Percentiles rank a stretch among this genome's conserved stretches.
Conservation (phyloP, 78 protist genomes). For the Speleostelium caveatum region DNA sequence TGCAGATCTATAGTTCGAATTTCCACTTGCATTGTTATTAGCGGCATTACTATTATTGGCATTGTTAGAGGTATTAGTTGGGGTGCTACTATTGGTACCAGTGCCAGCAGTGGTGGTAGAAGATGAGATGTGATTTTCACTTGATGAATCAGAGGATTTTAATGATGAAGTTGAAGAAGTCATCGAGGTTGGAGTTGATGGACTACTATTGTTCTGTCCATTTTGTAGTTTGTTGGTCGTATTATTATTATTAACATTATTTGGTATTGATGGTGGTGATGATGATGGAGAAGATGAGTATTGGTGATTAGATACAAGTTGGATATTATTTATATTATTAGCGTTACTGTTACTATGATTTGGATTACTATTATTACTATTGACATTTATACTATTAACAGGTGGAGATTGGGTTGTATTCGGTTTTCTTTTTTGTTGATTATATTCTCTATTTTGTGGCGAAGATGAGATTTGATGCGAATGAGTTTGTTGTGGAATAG, state of each 20-base stretch:
- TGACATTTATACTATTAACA: not conserved
- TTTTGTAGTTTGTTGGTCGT: not conserved
- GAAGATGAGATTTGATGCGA: not conserved
- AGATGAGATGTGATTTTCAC: not conserved
- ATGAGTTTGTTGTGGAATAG: not conserved
- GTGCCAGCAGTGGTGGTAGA: not conserved
- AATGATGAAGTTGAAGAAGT: not conserved
- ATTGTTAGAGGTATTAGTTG: not conserved
- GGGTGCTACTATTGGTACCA: not conserved
- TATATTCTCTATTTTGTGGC: not conserved
- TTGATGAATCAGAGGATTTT: too few species aligned
- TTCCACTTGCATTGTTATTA: not conserved
- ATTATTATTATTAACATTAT: too few species aligned
- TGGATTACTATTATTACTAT: not conserved
- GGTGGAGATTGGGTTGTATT: not conserved
- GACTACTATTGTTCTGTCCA: not conserved
- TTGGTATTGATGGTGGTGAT: constrained; percentile 3
- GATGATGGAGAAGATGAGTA: not conserved
- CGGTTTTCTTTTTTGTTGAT: not conserved
- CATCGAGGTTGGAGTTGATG: not conserved
- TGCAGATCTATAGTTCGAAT: constrained; percentile 41
- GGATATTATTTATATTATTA: not conserved
- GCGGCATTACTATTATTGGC: not conserved
- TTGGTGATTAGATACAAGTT: too few species aligned
- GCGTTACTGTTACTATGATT: not conserved